These are phyloP conservation scores for Sanguinoderma infundibulare DNA, from an alignment of 1,284 basidiomycete genomes.

Conservation along the genomic window DNA sequence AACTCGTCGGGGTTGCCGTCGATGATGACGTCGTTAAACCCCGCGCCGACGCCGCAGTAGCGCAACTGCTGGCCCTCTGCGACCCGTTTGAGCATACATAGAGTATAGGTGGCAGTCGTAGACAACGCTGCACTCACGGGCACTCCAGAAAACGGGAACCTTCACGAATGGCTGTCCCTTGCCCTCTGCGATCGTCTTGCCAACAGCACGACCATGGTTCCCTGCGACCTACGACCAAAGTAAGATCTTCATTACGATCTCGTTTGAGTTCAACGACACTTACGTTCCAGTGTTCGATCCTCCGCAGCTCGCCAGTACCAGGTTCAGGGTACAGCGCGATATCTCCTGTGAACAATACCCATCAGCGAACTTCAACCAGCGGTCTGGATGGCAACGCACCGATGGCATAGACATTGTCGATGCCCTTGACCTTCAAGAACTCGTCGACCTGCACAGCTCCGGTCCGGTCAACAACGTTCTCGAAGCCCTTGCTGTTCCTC, in stretches of 20 bases:
- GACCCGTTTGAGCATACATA: no score
- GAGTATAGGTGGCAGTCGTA: no score
- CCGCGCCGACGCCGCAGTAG: conserved; percentile 90
- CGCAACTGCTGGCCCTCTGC: conserved; percentile 75
- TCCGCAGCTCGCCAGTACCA: conserved; percentile 51
- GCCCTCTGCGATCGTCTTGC: conserved; percentile 71
- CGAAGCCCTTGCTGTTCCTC: conserved; percentile 64
- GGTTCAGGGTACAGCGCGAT: conserved; percentile 84
- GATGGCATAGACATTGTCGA: conserved; percentile 79
- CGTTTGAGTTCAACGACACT: conserved; percentile 23
- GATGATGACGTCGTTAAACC: conserved; percentile 85
- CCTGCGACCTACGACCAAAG: conserved; percentile 64
- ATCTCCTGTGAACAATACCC: conserved; percentile 53
- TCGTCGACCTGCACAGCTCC: conserved; percentile 86
- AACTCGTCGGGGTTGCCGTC: conserved; percentile 80
- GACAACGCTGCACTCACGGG: conserved; percentile 52
- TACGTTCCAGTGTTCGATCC: conserved; percentile 95
- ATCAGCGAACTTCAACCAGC: background rate
- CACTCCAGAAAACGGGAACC: conserved; percentile 90
- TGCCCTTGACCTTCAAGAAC: conserved; percentile 69
- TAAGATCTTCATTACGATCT: conserved; percentile 11
- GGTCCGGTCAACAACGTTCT: conserved; percentile 71
- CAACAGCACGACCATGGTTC: conserved; percentile 87
- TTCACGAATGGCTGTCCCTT: conserved; percentile 68
- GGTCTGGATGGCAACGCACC: conserved; percentile 45